Conservation (phyloP, 495 filamentous ascomycete species). For the Neurospora sp. region DNA sequence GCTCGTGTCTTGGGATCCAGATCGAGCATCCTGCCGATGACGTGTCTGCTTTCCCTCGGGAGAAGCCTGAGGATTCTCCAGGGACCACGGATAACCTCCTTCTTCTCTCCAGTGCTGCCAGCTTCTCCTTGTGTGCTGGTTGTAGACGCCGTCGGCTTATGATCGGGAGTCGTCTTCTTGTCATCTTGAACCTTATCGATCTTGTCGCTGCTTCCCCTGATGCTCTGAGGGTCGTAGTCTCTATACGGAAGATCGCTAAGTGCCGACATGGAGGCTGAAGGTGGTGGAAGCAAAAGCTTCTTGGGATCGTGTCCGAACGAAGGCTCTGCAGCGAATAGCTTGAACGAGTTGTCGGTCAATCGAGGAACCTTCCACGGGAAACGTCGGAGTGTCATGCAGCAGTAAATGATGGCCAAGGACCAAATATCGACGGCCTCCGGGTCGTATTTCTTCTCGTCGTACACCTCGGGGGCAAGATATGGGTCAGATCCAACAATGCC, state of each 20-base stretch:
- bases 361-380: constrained; percentile 98
- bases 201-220: neutral
- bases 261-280: constrained; percentile 28
- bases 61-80: constrained; percentile 88
- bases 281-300: constrained; percentile 29
- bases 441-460: constrained; percentile 89
- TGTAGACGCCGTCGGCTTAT: constrained; percentile 2
- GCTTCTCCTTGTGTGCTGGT: neutral
- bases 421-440: constrained; percentile 91
- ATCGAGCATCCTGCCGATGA: constrained; percentile 89
- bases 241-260: constrained; percentile 24
- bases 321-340: constrained; percentile 76
- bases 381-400: constrained; percentile 91
- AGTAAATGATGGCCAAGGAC: constrained; percentile 97
- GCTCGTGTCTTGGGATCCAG: constrained; percentile 77
- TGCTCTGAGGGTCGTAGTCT: constrained; percentile 26
- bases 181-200: constrained; percentile 1
- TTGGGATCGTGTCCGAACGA: constrained; percentile 42
- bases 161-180: constrained; percentile 5
- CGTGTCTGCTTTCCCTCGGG: constrained; percentile 78
- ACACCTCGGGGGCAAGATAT: constrained; percentile 94
- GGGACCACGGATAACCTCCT: constrained; percentile 80
- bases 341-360: constrained; percentile 86
- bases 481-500: constrained; percentile 97
- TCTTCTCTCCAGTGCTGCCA: constrained; percentile 42